phyloP scores from a whole-genome alignment of 306 rosid species.

The Sechiopsis laciniata region DNA sequence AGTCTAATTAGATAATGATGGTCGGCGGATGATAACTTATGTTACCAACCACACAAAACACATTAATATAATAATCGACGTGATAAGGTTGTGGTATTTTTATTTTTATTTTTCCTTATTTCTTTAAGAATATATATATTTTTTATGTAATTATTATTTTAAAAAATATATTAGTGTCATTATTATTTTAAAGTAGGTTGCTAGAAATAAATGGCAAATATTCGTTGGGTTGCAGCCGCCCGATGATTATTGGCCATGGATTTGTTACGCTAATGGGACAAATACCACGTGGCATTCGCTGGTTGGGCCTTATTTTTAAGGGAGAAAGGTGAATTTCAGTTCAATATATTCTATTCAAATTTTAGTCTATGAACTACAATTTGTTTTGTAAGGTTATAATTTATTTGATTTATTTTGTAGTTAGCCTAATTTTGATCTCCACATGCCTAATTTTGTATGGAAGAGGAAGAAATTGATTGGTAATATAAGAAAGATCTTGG shows the following conservation, averaged over 20 bases:
- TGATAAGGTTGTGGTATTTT: neutral
- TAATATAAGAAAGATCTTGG: no score
- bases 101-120: no score
- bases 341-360: neutral
- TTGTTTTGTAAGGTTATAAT: neutral
- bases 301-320: neutral
- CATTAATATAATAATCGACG: neutral
- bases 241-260: neutral
- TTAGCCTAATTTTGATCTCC: no score
- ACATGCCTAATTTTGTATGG: no score
- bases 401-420: no score
- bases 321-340: neutral
- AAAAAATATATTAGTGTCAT: neutral
- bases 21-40: conserved; percentile 1
- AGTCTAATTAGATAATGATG: neutral
- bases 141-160: no score
- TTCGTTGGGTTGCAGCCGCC: neutral
- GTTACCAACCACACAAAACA: neutral
- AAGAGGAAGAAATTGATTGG: no score
- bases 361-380: neutral
- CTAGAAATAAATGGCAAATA: neutral
- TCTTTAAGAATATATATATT: neutral
- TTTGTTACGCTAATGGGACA: neutral
- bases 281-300: neutral
- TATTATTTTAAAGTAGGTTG: neutral